A percentile compares a stretch with the other conserved stretches of the same genome.
Evolutionary conservation across 495 filamentous ascomycete species (phyloP).

Genomic region (Acidomyces sp.): DNA sequence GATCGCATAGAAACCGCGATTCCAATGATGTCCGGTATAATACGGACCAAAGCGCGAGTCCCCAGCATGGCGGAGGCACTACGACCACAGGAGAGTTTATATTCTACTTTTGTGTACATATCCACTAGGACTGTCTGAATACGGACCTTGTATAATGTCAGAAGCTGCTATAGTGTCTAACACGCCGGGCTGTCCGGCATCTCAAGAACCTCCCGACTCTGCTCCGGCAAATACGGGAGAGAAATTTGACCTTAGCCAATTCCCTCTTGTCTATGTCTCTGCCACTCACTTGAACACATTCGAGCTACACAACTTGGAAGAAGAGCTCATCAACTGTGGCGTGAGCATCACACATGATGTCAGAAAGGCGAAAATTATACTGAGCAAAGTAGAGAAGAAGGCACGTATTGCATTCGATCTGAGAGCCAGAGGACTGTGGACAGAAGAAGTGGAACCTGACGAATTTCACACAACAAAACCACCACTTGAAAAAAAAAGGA

Average conservation of each 20-base stretch:
- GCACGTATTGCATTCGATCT: slow-evolving; percentile 68
- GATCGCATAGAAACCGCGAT: too few relatives aligned
- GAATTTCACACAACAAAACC: background rate
- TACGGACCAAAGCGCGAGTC: too few relatives aligned
- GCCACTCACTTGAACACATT: slow-evolving; percentile 51
- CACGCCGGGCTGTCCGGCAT: too few relatives aligned
- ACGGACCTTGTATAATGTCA: too few relatives aligned
- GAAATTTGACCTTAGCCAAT: slow-evolving; percentile 26
- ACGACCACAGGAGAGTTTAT: too few relatives aligned
- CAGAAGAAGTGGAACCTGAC: slow-evolving; percentile 35
- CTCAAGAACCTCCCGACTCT: background rate
- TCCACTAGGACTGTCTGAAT: too few relatives aligned
- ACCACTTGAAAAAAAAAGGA: slow-evolving; percentile 14
- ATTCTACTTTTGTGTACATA: too few relatives aligned
- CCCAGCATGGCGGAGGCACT: too few relatives aligned
- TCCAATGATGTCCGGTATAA: too few relatives aligned
- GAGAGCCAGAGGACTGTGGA: slow-evolving; percentile 48
- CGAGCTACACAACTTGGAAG: slow-evolving; percentile 49
- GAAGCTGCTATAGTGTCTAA: too few relatives aligned
- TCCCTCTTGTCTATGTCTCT: slow-evolving; percentile 66
- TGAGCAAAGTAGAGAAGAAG: slow-evolving; percentile 56
- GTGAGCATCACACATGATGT: slow-evolving; percentile 58
- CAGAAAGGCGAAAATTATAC: slow-evolving; percentile 55
- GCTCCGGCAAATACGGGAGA: background rate
- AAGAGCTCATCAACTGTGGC: slow-evolving; percentile 40